Conservation (phyloP, 805 yeast species). For the Candida tallmaniae region DNA sequence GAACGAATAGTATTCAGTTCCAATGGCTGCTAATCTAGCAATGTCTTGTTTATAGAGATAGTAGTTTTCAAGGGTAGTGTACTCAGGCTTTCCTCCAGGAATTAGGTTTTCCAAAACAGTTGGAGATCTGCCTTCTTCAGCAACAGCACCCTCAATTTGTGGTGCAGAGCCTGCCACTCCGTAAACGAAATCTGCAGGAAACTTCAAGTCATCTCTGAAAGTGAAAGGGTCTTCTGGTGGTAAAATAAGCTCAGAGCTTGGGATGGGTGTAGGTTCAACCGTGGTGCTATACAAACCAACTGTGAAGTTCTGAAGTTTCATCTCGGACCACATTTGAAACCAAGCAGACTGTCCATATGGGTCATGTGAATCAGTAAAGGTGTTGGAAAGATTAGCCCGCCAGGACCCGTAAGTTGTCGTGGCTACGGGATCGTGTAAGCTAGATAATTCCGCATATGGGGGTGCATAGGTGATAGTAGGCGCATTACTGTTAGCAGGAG, state of each 20-base stretch:
- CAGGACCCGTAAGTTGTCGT: slow-evolving; percentile 18
- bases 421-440: slow-evolving; percentile 5
- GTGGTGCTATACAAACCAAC: slow-evolving; percentile 13
- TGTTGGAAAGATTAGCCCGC: slow-evolving; percentile 11
- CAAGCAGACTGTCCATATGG: slow-evolving; percentile 20
- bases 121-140: slow-evolving; percentile 29
- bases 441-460: slow-evolving; percentile 5
- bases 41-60: slow-evolving; percentile 29
- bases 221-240: slow-evolving; percentile 16
- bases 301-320: slow-evolving; percentile 12
- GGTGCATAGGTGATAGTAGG: slow-evolving; percentile 4
- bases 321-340: slow-evolving; percentile 14
- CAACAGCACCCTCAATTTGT: slow-evolving; percentile 34
- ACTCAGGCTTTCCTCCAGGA: slow-evolving; percentile 15
- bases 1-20: slow-evolving; percentile 26
- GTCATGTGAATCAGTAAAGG: slow-evolving; percentile 15
- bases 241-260: slow-evolving; percentile 8
- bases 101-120: slow-evolving; percentile 21
- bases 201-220: slow-evolving; percentile 12
- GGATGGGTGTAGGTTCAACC: slow-evolving; percentile 16
- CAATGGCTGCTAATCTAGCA: slow-evolving; percentile 26
- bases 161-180: slow-evolving; percentile 32
- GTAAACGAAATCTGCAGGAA: slow-evolving; percentile 15
- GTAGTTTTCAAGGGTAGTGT: slow-evolving; percentile 26
- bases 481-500: slow-evolving; percentile 1